A percentile compares a stretch with the other conserved stretches of the same genome.
Evolutionary conservation across 768 basidiomycete species (phyloP).

Genomic region (Xanthoconium stramineum): DNA sequence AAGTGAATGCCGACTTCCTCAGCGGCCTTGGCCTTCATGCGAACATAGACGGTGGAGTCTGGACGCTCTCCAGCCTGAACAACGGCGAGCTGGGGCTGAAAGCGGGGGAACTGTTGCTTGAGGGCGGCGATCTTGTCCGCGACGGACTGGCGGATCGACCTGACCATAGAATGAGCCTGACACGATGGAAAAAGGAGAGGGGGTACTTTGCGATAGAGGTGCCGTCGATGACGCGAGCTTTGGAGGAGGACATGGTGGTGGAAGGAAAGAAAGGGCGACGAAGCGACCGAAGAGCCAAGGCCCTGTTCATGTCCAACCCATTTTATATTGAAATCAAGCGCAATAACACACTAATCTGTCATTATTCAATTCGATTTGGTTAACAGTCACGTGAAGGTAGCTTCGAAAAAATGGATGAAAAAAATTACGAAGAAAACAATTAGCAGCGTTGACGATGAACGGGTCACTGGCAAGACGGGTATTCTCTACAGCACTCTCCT

Average conservation of each 20-base stretch:
- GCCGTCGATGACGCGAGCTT: constrained; percentile 74
- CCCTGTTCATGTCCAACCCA: constrained; percentile 4
- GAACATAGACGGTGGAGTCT: constrained; percentile 89
- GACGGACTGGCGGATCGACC: constrained; percentile 77
- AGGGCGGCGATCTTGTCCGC: constrained; percentile 63
- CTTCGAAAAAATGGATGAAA: not conserved
- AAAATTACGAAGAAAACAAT: not conserved
- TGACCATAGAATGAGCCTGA: constrained; percentile 31
- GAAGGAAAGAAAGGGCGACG: constrained; percentile 19
- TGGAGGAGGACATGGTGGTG: constrained; percentile 39
- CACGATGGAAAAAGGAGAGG: constrained; percentile 1
- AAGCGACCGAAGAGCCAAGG: not conserved
- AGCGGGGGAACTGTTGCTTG: constrained; percentile 74
- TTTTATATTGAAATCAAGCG: not conserved
- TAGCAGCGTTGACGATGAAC: constrained; percentile 39
- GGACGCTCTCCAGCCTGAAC: constrained; percentile 91
- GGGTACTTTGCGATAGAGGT: constrained; percentile 77
- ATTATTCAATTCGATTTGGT: not conserved
- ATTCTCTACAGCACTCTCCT: constrained; percentile 56
- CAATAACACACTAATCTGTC: too few relatives aligned
- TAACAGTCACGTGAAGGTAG: constrained; percentile 20
- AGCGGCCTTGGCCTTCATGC: constrained; percentile 97
- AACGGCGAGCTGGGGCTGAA: constrained; percentile 87
- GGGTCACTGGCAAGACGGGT: constrained; percentile 47
- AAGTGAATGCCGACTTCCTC: constrained; percentile 90